Evolutionary conservation across 306 rosid genomes (phyloP).

Genomic region (Corylus americana): DNA sequence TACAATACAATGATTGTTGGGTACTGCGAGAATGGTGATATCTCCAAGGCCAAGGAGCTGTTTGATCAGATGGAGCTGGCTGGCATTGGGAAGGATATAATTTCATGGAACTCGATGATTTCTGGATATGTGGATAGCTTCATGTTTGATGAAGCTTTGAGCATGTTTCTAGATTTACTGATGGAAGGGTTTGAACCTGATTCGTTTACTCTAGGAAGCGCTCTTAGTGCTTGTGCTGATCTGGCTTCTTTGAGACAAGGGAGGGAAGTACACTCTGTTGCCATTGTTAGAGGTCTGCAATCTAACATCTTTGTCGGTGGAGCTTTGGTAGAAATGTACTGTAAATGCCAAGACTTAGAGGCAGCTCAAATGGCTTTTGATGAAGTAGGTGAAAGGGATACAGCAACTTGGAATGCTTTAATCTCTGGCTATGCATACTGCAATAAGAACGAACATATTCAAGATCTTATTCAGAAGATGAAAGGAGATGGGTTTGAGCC

Average conservation of each 20-base stretch:
- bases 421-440: conserved; percentile 47
- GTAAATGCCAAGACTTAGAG: conserved; percentile 36
- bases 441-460: conserved; percentile 30
- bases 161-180: conserved; percentile 36
- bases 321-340: conserved; percentile 66
- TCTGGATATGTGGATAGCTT: conserved; percentile 46
- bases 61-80: conserved; percentile 44
- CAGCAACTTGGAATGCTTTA: conserved; percentile 61
- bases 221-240: conserved; percentile 48
- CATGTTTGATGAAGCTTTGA: conserved; percentile 41
- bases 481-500: conserved; percentile 52
- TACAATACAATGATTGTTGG: conserved; percentile 61
- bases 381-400: conserved; percentile 43
- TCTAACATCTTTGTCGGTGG: conserved; percentile 53
- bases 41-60: conserved; percentile 46
- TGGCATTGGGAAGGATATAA: conserved; percentile 32
- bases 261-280: conserved; percentile 50
- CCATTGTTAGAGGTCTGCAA: conserved; percentile 47
- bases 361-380: conserved; percentile 54
- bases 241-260: conserved; percentile 38
- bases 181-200: conserved; percentile 47
- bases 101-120: conserved; percentile 59
- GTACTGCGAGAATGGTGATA: conserved; percentile 44
- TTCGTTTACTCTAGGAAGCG: conserved; percentile 60
- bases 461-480: conserved; percentile 43